Conservation (phyloP, 768 basidiomycete species). For the Atractiella rhizophila region DNA sequence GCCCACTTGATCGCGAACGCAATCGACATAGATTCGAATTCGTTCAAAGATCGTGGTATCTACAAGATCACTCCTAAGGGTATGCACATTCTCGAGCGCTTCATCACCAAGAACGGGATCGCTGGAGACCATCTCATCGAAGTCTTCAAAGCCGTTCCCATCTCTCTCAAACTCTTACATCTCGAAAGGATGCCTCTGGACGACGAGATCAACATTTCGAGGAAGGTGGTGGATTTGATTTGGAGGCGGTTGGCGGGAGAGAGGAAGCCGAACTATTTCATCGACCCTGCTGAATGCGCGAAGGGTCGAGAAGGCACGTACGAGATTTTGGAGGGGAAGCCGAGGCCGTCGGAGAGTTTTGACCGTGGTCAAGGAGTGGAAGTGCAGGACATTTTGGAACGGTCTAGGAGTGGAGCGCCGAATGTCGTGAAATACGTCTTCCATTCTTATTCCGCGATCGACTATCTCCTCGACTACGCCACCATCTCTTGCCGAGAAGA, state of each 20-base stretch:
- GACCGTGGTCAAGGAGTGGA: constrained; percentile 21
- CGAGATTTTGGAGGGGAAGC: constrained; percentile 14
- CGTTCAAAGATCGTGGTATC: constrained; percentile 94
- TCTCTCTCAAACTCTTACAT: constrained; percentile 90
- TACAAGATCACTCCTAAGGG: constrained; percentile 93
- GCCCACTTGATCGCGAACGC: constrained; percentile 93
- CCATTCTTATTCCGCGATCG: constrained; percentile 57
- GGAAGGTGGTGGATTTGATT: constrained; percentile 74
- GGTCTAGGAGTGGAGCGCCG: constrained; percentile 20
- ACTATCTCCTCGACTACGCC: constrained; percentile 95
- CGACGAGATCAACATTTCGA: constrained; percentile 91
- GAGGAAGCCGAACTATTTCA: constrained; percentile 51
- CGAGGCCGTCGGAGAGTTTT: constrained; percentile 19
- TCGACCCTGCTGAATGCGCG: constrained; percentile 43
- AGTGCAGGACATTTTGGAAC: background rate
- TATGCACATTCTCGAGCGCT: constrained; percentile 93
- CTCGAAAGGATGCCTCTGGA: constrained; percentile 75
- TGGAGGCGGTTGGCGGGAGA: constrained; percentile 64
- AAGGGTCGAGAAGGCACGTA: constrained; percentile 43
- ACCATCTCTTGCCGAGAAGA: constrained; percentile 89
- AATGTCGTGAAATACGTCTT: constrained; percentile 42
- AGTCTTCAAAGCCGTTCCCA: constrained; percentile 74
- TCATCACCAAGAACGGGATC: constrained; percentile 98
- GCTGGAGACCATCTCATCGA: constrained; percentile 70
- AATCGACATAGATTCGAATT: constrained; percentile 56